Evolutionary conservation across 2,329 filamentous ascomycete genomes (phyloP), one percentile per base, ranked within the genome.

Genomic region (Xylaria sp.): DNA sequence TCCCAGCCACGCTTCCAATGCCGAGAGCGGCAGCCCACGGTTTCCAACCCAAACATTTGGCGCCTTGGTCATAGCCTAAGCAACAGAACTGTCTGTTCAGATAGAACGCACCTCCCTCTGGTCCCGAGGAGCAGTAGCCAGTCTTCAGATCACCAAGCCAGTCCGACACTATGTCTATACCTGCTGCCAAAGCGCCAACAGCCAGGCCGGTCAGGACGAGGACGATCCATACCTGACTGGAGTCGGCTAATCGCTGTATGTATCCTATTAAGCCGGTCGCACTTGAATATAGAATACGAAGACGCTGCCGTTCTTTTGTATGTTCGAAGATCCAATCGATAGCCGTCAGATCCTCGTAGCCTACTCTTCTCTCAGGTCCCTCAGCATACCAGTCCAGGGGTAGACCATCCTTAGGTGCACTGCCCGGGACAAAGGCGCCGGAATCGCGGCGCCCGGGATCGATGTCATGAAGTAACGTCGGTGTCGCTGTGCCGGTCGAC

Each of bases 251-350:
- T 71, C 91, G 89, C 68, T 87, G 89, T 61, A 91, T 74, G 73
- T 93, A 89, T 13, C 94, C 93, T 22, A 94, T 67, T 5, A 97
- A 72, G 0, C 94, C 92, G 22, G 87, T 85, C 7, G 89, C 86
- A 73, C 86, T 88, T 0, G 91, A 87, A 62, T 89, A 87, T 22
- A 99, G 83, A 33, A 91, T 87, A n/a, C 93, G 88, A 74, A 96
- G 82, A 27, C 96, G 89, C 78, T 97, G 93, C 22, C 96, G 89
- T 81, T 99, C 96, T 79, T 97, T 97, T 59, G 92, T 96, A 77
- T 98, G 97, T 79, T 99, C 96, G 74, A 97, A 98, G 77, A 98
- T 98, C 96, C 96, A 99, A 82, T 99, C 96, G 78, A 99, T 99
- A 65, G 96, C 95, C 17, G 95, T 97, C 78, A 97, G 84, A 80